Evolutionary conservation across 805 yeast species (phyloP), one percentile per base, ranked within the genome.

Genomic region (Saccharomycopsis guyanensis): DNA sequence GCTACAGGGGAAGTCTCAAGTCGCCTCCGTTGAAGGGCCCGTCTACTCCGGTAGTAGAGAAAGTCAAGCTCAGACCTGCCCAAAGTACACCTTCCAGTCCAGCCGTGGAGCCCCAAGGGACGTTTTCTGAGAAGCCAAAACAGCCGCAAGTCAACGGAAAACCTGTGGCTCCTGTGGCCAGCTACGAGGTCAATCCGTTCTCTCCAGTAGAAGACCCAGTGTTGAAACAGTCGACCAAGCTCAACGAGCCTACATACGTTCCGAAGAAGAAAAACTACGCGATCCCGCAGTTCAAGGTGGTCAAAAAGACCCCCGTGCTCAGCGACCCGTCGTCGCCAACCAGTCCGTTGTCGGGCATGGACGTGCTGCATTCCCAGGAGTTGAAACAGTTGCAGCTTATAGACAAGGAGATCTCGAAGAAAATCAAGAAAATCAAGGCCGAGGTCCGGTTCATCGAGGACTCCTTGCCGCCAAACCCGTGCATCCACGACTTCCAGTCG

Each of bases 381-480:
- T 41, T 49, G 24, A 47, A 27, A 34, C 53, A 50, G 35, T 24
- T 51, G 15, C 52, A 48, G 36, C 25, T 43, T 7, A 51, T 49
- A 16, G 54, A 51, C 27, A 38, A 37, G 15, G 54, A 51, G 35
- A 51, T 51, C 29, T 29, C 45, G n/a, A 43, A 44, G 15, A 48
- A 43, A 27, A 45, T 51, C 37, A 49, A 48, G 40, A 51, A 51
- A 35, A 42, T 51, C 13, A 38, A 40, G 32, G 38, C 50, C 12
- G 54, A 51, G 23, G 36, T 51, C 39, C 38, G 47, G 32, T 51
- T 49, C 25, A 51, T 51, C 20, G 50, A 48, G 19, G 49, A 51
- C 19, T 38, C 41, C 29, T 49, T 51, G 19, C 52, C 54, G n/a
- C 54, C 54, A 35, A 45, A 49, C 33, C 50, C 53, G 15, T 49